Evolutionary conservation across 306 rosid genomes (phyloP), one percentile per base, ranked within the genome.

Genomic region (Acacia acuminata): DNA sequence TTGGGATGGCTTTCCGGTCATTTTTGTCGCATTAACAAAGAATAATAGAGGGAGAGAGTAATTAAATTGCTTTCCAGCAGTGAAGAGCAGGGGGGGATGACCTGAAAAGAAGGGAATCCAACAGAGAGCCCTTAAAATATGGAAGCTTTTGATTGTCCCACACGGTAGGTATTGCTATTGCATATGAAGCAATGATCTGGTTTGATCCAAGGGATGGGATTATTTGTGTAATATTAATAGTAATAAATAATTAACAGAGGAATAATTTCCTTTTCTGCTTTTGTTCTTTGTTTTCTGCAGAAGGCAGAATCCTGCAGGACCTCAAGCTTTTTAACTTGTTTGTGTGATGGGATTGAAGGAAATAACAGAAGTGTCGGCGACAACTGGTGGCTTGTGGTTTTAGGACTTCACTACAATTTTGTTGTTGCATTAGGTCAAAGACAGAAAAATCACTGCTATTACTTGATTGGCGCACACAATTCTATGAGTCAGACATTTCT

Each of bases 71-170:
- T 81, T 60, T 77, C 42, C 40, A 71, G 19, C n/a, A 7, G 19
- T 30, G 40, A 71, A 3, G 12, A 34, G 12, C n/a, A n/a, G n/a
- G n/a, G n/a, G n/a, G n/a, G n/a, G n/a, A n/a, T n/a, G n/a, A n/a
- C n/a, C n/a, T 58, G 80, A 61, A 77, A 65, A 55, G 79, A 82
- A 61, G 36, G 67, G 10, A 58, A 58, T 25, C 82, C 13, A 50
- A 25, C 27, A 15, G 43, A 16, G 11, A 75, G 68, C 64, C 77
- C 80, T n/a, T 13, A 12, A 75, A 65, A 74, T 78, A 56, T 79
- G 88, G 83, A 68, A 77, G 47, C 51, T 71, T 82, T 78, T 69
- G 44, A 50, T 84, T 77, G 42, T 24, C 66, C 72, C 73, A 73
- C 34, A 17, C 55, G 70, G 69, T 68, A 65, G 32, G 77, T 63